Conservation (phyloP, 139 green algal species). For the Volvox africanus region DNA sequence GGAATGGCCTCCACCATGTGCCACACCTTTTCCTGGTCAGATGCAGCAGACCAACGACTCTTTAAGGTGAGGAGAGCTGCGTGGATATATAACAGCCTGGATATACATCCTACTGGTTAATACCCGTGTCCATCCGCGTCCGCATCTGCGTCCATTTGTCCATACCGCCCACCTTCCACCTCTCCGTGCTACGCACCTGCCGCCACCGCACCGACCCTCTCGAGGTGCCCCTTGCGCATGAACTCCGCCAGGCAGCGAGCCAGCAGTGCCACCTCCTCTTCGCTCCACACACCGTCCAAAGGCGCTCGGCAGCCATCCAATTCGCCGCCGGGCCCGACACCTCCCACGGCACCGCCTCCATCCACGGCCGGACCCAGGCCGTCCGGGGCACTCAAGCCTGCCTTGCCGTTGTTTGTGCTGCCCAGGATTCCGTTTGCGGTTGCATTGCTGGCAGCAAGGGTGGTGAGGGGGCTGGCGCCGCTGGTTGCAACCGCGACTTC, state of each 20-base stretch:
- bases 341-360: background rate
- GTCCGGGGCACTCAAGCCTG: background rate
- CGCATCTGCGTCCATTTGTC: no score
- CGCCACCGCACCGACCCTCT: constrained; percentile 20
- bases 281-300: constrained; percentile 32
- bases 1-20: no score
- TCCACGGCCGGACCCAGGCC: no score
- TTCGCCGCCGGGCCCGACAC: background rate
- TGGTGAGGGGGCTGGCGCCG: background rate
- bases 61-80: no score
- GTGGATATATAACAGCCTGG: no score
- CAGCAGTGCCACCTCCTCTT: constrained; percentile 15
- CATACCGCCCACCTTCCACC: no score
- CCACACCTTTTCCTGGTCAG: no score
- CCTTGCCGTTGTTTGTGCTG: background rate
- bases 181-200: background rate
- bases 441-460: background rate
- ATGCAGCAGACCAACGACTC: no score
- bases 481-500: background rate
- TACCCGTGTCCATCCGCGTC: no score
- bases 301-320: background rate
- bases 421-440: background rate
- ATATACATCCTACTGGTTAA: no score
- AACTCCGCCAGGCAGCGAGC: background rate
- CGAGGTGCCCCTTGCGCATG: background rate